A percentile compares a stretch with the other conserved stretches of the same genome.
phyloP scores from a whole-genome alignment of 805 yeast genomes.

The Kodamaea restingae region DNA sequence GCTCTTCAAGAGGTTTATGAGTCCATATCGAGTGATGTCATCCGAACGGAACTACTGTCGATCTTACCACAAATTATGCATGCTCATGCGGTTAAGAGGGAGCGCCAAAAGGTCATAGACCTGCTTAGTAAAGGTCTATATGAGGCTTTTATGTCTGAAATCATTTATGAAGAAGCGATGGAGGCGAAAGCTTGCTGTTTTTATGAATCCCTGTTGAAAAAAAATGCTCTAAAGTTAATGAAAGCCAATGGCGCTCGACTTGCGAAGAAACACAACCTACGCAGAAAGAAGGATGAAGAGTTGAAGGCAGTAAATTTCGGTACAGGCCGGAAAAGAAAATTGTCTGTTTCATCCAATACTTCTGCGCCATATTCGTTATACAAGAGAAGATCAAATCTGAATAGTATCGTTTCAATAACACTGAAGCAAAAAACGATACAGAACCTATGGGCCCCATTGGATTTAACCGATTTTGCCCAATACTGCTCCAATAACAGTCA shows the following conservation, averaged over 20 bases:
- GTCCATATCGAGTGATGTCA: slow-evolving; percentile 17
- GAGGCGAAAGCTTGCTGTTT: slow-evolving; percentile 45
- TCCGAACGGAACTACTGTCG: slow-evolving; percentile 22
- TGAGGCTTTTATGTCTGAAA: slow-evolving; percentile 59
- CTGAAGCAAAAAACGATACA: slow-evolving; percentile 33
- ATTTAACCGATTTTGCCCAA: slow-evolving; percentile 32
- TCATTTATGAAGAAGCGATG: slow-evolving; percentile 40
- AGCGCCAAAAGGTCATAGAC: slow-evolving; percentile 25
- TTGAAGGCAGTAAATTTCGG: slow-evolving; percentile 24
- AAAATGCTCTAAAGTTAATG: slow-evolving; percentile 28
- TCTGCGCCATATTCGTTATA: slow-evolving; percentile 12
- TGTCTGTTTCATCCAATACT: slow-evolving; percentile 10
- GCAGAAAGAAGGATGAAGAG: slow-evolving; percentile 33
- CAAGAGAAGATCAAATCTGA: slow-evolving; percentile 12
- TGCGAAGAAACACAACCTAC: slow-evolving; percentile 21
- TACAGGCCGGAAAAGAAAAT: slow-evolving; percentile 17
- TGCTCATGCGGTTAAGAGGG: slow-evolving; percentile 18
- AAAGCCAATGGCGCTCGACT: slow-evolving; percentile 18
- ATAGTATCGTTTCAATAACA: slow-evolving; percentile 13
- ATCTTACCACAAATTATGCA: slow-evolving; percentile 25
- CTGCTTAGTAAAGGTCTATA: slow-evolving; percentile 49
- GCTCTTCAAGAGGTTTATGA: slow-evolving; percentile 26
- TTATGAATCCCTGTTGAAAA: slow-evolving; percentile 29
- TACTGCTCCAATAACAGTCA: slow-evolving; percentile 26
- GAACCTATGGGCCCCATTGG: slow-evolving; percentile 47